Conservation (phyloP, 805 yeast genomes). For the Ogataea trehalophila region DNA sequence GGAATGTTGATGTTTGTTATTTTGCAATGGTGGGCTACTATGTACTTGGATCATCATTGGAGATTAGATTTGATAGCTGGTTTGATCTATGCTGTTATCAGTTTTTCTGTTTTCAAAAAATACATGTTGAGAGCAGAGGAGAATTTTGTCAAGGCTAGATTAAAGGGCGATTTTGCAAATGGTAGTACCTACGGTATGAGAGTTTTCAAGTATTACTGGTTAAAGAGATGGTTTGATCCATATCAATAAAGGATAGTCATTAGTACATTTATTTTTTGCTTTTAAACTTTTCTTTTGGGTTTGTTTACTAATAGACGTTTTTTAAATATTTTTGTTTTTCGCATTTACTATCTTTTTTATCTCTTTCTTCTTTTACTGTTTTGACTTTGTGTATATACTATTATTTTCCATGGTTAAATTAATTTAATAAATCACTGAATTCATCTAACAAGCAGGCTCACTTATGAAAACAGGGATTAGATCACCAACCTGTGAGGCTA, state of each 20-base stretch:
- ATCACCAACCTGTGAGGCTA: too few species aligned
- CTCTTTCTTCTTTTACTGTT: too few species aligned
- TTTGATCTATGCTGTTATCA: slow-evolving; percentile 42
- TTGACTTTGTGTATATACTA: too few species aligned
- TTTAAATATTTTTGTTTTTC: too few species aligned
- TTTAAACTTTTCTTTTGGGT: background rate
- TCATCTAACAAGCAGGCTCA: too few species aligned
- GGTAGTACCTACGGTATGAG: slow-evolving; percentile 62
- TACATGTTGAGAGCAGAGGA: slow-evolving; percentile 34
- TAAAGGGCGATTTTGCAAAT: slow-evolving; percentile 33
- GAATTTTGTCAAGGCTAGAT: slow-evolving; percentile 35
- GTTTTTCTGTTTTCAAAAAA: slow-evolving; percentile 36
- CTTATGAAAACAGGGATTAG: too few species aligned
- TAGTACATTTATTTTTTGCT: background rate
- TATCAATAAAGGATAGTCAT: slow-evolving; percentile 6
- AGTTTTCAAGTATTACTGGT: slow-evolving; percentile 43
- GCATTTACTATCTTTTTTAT: too few species aligned
- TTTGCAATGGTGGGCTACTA: slow-evolving; percentile 72
- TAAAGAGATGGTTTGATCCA: slow-evolving; percentile 53
- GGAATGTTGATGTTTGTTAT: slow-evolving; percentile 40
- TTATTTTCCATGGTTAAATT: too few species aligned
- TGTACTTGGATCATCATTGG: slow-evolving; percentile 71
- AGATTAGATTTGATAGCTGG: slow-evolving; percentile 58
- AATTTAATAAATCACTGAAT: too few species aligned
- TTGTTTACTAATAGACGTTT: too few species aligned